Evolutionary conservation across 2,329 filamentous ascomycete genomes (phyloP), one percentile per base, ranked within the genome.

Genomic region (Dothistroma septosporum): DNA sequence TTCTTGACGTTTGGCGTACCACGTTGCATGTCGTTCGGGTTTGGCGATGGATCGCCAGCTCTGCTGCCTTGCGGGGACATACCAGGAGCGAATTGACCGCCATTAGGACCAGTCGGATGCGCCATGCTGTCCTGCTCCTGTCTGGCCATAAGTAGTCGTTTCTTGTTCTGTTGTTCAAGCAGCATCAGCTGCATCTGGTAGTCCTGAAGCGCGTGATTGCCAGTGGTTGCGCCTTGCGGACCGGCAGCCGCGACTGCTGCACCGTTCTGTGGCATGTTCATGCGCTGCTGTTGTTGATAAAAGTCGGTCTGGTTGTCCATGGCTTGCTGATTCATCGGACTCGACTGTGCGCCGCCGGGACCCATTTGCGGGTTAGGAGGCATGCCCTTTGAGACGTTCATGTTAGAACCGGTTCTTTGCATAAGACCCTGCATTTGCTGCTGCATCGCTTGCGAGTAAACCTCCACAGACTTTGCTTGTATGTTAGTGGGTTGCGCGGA

Each of bases 121-220:
- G 78, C 81, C 74, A 87, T 82, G 71, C 78, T 85, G 64, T 92
- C 90, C 74, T 93, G 89, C 73, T 92, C 85, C 76, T 87, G 88
- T 19, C 90, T 85, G 41, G 90, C 90, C 89, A 92, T 91, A 80
- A 92, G 86, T 53, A 93, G 80, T 19, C 90, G 82, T 76, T 92
- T 92, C 81, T 92, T 93, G 70, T 93, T 93, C 76, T 93, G 89
- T 76, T 92, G 90, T 76, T 93, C 90, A 16, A 93, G 82, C 54
- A 92, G 77, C 90, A 92, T 93, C 72, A 93, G 78, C 74, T 93
- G 90, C 89, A 92, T 92, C 78, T 93, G 90, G 70, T 93, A 93
- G 74, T 94, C 90, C 75, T 92, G 89, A 50, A 93, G 80, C 22
- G 90, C 90, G 73, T 92, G 89, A 73, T 91, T 93, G 75, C 87